Evolutionary conservation across 2,329 filamentous ascomycete genomes (phyloP), one percentile per base, ranked within the genome.

Genomic region (Ustulina deusta): DNA sequence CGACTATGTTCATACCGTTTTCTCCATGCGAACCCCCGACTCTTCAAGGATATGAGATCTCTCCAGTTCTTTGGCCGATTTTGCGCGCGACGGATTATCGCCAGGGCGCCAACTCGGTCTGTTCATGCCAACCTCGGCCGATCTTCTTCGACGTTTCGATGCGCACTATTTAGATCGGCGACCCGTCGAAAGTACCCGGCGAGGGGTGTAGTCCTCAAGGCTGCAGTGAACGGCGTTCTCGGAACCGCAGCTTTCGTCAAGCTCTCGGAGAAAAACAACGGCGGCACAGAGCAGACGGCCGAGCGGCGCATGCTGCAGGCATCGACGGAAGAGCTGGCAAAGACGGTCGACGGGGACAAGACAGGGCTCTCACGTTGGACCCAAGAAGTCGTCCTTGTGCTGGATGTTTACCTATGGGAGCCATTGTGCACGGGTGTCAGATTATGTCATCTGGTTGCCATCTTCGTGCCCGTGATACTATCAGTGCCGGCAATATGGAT

Each of bases 391-490:
- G 83, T 90, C 65, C 84, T 93, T 34, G 87, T 91, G 63, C 71
- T 96, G 42, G 93, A 97, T 74, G 69, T 86, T 0, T 93, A 90
- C 75, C 80, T 95, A n/a, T 87, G 87, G 85, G 96, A 99, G 79
- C 95, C 96, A 0, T 79, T 97, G 29, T 94, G 91, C 63, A 99
- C 95, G 0, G 93, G 92, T 0, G 79, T 95, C 54, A 88, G 96
- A n/a, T 97, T 99, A 74, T 79, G 97, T 20, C 93, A 97, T 77
- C 84, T 99, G 5, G 88, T 93, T 55, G 79, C 91, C 66, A 96
- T 99, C 63, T 99, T 99, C 76, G 90, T 97, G 22, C 96, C 96
- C 0, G 94, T 99, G 48, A 89, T 99, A 61, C 78, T 91, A 1
- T 86, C 92, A 0, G 88, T 97, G 6, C 96, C 96, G 0, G 86